These are phyloP conservation scores for Kodamaea neixiangensis DNA, from an alignment of 805 yeast species.

Conservation along the genomic window DNA sequence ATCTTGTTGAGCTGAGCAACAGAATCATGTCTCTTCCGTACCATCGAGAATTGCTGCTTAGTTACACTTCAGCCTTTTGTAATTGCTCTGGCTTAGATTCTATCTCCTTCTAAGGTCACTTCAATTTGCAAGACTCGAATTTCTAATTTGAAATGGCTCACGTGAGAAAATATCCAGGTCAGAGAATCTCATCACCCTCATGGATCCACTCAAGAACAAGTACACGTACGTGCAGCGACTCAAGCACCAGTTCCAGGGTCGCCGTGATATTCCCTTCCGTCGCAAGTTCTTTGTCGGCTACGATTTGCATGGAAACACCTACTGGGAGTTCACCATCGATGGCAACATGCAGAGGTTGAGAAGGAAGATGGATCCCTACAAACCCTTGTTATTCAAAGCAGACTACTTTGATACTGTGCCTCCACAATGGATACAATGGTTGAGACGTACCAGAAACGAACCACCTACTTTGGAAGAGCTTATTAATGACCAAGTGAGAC, in stretches of 20 bases:
- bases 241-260: constrained; percentile 58
- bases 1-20: constrained; percentile 23
- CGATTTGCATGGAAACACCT: constrained; percentile 81
- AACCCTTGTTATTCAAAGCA: constrained; percentile 48
- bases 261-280: constrained; percentile 68
- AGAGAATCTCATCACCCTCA: constrained; percentile 14
- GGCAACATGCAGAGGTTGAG: constrained; percentile 55
- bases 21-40: constrained; percentile 14
- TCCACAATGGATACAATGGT: constrained; percentile 84
- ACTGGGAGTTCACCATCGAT: constrained; percentile 75
- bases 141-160: neutral
- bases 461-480: constrained; percentile 69
- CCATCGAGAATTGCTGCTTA: neutral
- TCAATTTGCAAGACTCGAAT: neutral
- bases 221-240: constrained; percentile 53
- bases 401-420: constrained; percentile 62
- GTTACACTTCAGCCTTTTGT: too few species aligned
- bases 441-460: constrained; percentile 57
- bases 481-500: constrained; percentile 56
- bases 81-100: neutral
- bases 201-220: constrained; percentile 53
- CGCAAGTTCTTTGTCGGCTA: constrained; percentile 70
- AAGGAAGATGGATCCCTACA: constrained; percentile 61
- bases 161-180: neutral
- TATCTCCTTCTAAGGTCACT: neutral